Percentiles rank a stretch among this genome's conserved stretches.
Conservation (phyloP, 2,329 filamentous ascomycete species). For the Clonostachys solani region DNA sequence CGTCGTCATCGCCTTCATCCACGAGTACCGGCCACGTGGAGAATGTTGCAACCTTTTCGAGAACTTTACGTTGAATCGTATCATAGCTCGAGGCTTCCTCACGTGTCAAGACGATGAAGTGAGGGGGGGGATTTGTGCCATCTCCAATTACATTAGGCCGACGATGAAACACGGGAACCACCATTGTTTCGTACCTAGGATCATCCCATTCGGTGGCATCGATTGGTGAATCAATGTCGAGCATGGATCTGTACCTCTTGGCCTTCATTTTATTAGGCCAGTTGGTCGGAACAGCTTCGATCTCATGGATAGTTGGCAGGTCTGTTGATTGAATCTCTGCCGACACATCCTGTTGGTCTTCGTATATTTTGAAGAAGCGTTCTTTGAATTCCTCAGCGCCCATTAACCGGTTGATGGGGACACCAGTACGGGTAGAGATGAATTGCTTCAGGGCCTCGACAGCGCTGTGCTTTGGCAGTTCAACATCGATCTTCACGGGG, state of each 20-base stretch:
- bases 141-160: slow-evolving; percentile 24
- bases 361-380: slow-evolving; percentile 83
- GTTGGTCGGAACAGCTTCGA: slow-evolving; percentile 78
- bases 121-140: slow-evolving; percentile 39
- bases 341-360: slow-evolving; percentile 61
- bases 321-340: slow-evolving; percentile 69
- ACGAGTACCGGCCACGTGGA: slow-evolving; percentile 57
- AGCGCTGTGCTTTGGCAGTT: slow-evolving; percentile 72
- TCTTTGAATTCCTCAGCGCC: slow-evolving; percentile 77
- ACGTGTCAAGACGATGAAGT: slow-evolving; percentile 71
- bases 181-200: slow-evolving; percentile 57
- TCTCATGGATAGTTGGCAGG: slow-evolving; percentile 67
- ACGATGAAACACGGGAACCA: slow-evolving; percentile 70
- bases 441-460: slow-evolving; percentile 67
- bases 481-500: slow-evolving; percentile 70
- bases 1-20: slow-evolving; percentile 25
- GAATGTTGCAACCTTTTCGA: slow-evolving; percentile 71
- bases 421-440: slow-evolving; percentile 62
- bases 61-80: slow-evolving; percentile 71
- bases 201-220: slow-evolving; percentile 53
- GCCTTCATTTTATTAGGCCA: slow-evolving; percentile 51
- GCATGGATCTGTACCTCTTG: slow-evolving; percentile 45
- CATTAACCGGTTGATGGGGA: slow-evolving; percentile 65
- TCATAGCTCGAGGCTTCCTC: slow-evolving; percentile 68
- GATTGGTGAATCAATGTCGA: slow-evolving; percentile 36